Percentiles rank a stretch among this genome's conserved stretches.
Conservation (phyloP, 805 yeast species). For the Wickerhamiella musiphila region DNA sequence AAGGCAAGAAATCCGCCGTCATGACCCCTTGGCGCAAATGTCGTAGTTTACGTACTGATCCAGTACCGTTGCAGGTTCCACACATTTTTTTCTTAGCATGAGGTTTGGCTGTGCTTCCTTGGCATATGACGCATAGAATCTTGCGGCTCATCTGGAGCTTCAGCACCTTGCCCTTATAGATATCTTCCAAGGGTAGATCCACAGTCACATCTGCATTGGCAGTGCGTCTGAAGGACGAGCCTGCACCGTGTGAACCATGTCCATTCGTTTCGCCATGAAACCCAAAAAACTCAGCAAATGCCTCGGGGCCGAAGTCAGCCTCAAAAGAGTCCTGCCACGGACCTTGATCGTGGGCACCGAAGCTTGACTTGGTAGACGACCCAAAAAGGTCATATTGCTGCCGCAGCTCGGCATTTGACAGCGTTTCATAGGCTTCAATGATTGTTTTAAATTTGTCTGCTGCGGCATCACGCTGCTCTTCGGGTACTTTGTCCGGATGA, state of each 20-base stretch:
- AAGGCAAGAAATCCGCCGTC: slow-evolving; percentile 41
- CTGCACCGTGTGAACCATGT: slow-evolving; percentile 4
- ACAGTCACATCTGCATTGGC: slow-evolving; percentile 53
- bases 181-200: slow-evolving; percentile 55
- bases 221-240: slow-evolving; percentile 25
- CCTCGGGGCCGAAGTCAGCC: slow-evolving; percentile 45
- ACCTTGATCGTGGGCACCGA: slow-evolving; percentile 25
- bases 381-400: slow-evolving; percentile 23
- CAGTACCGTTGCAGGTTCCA: slow-evolving; percentile 54
- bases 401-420: slow-evolving; percentile 39
- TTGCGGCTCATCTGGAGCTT: slow-evolving; percentile 58
- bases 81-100: slow-evolving; percentile 42
- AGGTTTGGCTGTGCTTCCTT: slow-evolving; percentile 58
- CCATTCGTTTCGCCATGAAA: slow-evolving; percentile 16
- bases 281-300: slow-evolving; percentile 56
- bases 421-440: slow-evolving; percentile 67
- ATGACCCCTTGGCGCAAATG: slow-evolving; percentile 62
- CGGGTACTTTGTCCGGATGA: slow-evolving; percentile 81
- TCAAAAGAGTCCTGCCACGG: slow-evolving; percentile 24
- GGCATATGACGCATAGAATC: slow-evolving; percentile 53
- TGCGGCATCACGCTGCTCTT: slow-evolving; percentile 47
- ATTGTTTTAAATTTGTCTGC: slow-evolving; percentile 72
- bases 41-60: slow-evolving; percentile 39
- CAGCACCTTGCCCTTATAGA: slow-evolving; percentile 75
- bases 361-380: slow-evolving; percentile 11